Base-by-base conservation (phyloP, 2,329 filamentous ascomycete genomes). In the Pseudogymnoascus sp. region DNA sequence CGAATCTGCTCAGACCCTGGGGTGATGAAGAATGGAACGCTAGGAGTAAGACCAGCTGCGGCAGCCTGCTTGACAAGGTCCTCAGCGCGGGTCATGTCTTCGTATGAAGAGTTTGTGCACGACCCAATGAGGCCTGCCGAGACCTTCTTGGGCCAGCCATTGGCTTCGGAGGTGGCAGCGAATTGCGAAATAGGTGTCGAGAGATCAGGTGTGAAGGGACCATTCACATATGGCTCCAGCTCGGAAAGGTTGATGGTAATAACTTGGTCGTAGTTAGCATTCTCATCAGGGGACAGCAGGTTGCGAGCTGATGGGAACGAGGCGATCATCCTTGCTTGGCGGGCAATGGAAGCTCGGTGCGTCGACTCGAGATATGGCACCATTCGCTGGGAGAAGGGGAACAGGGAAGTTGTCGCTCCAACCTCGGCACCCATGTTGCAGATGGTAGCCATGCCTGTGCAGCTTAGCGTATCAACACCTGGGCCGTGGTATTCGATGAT, bases 41-140 rank as follows among this genome's bases (percentile, higher is more conserved):
- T 91, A 40, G 95, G 92, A 78, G 91, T 90, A 65, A 99, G 81
- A 14, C 95, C 95, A n/a, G 92, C 95, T 64, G 88, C 86, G 61
- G 88, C 84, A 8, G 95, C 95, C 76, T 97, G 93, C 76, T 93
- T 93, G 64, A 97, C 91, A 63, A 99, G 85, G 72, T 92, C 87
- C 77, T 97, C 93, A 12, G 93, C 91, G 66, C 93, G 88, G 37
- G 93, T 96, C 95, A 99, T 99, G 75, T 99, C 95, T 77, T 97
- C 89, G 76, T 97, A 99, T 1, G 95, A 97, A 75, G 91, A 96
- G 83, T 99, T 99, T 60, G 95, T 99, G 82, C 95, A 99, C 79
- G 92, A 96, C 65, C 95, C 95, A 73, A 99, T 99, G 62, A 99
- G 83, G 61, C 93, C 93, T 25, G 95, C 93, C 11, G 92, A 95